Percentiles rank a stretch among this genome's conserved stretches.
These are phyloP conservation scores for Malus fusca DNA, from an alignment of 306 rosid species.

Conservation along the genomic window DNA sequence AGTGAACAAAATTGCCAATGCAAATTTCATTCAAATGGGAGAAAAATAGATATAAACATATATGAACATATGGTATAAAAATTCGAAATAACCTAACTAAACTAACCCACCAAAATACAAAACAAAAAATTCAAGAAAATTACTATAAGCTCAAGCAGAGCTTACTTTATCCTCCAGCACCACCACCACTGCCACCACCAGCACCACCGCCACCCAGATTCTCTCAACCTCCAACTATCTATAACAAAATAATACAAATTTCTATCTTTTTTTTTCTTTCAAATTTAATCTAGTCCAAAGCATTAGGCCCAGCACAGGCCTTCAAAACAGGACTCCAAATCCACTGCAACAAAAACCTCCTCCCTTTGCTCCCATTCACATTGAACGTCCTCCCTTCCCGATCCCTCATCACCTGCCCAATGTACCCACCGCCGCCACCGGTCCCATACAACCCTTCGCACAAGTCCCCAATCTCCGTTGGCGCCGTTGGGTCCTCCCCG, in stretches of 20 bases:
- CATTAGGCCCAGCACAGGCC: constrained; percentile 92
- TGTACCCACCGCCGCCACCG: constrained; percentile 91
- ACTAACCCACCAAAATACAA: background rate
- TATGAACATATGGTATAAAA: background rate
- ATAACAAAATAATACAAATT: background rate
- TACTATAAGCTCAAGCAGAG: constrained; percentile 22
- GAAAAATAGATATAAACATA: background rate
- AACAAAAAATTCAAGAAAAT: background rate
- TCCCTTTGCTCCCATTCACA: constrained; percentile 55
- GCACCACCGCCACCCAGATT: background rate
- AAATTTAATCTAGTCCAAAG: constrained; percentile 33
- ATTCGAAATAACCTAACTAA: constrained; percentile 2
- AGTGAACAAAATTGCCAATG: background rate
- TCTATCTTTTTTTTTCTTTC: background rate
- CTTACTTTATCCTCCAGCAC: constrained; percentile 1
- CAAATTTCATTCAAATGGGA: background rate
- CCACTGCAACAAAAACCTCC: constrained; percentile 80
- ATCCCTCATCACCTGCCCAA: constrained; percentile 74
- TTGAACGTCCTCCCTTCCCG: constrained; percentile 54
- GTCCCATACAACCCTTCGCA: constrained; percentile 87
- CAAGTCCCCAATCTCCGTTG: constrained; percentile 82
- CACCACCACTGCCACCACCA: background rate
- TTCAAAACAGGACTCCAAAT: constrained; percentile 79
- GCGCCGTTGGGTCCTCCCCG: constrained; percentile 92
- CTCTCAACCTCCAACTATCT: background rate